A percentile compares a stretch with the other conserved stretches of the same genome.
phyloP scores from a whole-genome alignment of 768 basidiomycete species.

The Gloeopeniophorella convolvens region DNA sequence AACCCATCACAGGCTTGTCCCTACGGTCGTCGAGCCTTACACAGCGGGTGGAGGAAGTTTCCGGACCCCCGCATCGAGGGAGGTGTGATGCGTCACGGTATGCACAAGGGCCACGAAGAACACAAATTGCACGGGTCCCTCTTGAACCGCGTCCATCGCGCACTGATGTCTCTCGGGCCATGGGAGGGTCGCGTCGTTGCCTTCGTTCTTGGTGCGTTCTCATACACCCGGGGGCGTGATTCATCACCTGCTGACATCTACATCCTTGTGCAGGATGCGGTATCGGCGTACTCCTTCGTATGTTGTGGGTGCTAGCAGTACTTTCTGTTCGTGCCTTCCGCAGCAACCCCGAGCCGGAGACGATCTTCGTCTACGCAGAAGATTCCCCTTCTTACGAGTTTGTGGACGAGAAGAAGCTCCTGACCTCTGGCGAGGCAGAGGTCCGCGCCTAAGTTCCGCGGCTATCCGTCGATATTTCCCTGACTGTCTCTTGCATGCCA shows the following conservation, averaged over 20 bases:
- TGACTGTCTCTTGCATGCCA: no score
- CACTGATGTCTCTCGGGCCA: constrained; percentile 62
- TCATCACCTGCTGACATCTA: not conserved
- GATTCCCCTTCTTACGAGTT: constrained; percentile 6
- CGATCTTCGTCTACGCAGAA: constrained; percentile 8
- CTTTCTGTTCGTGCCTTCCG: constrained; percentile 51
- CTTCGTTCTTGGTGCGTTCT: constrained; percentile 66
- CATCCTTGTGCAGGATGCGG: constrained; percentile 55
- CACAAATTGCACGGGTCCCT: constrained; percentile 19
- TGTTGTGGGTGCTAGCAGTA: constrained; percentile 69
- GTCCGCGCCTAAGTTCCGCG: not conserved
- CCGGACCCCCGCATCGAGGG: not conserved
- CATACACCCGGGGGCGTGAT: not conserved
- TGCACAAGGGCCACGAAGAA: constrained; percentile 25
- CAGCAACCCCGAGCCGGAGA: constrained; percentile 30
- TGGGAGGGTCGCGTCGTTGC: constrained; percentile 83
- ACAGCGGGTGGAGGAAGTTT: not conserved
- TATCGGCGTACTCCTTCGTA: constrained; percentile 73
- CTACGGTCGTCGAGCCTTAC: not conserved
- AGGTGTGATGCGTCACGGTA: not conserved
- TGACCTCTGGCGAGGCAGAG: not conserved
- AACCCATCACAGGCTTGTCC: not conserved
- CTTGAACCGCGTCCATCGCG: constrained; percentile 48
- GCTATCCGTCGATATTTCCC: no score
- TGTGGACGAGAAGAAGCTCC: constrained; percentile 6